Percentiles rank a stretch among this genome's conserved stretches.
phyloP scores from a whole-genome alignment of 306 rosid genomes.

The Cucurbita ficifolia region DNA sequence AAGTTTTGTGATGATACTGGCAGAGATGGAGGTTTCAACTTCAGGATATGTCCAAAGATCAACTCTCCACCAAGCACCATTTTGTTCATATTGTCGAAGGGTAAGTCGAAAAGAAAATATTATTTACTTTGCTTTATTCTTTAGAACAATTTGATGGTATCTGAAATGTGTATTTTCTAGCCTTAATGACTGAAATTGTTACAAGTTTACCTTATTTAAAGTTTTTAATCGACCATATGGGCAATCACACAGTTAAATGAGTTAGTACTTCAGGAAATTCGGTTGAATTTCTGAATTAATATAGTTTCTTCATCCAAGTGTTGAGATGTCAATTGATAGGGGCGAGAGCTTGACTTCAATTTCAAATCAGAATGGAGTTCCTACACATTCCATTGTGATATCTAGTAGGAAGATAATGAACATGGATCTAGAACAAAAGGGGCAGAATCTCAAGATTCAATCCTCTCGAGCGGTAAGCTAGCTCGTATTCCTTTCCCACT shows the following conservation, averaged over 20 bases:
- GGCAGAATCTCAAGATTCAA: slow-evolving; percentile 15
- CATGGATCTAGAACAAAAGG: too few relatives aligned
- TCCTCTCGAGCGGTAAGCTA: slow-evolving; percentile 9
- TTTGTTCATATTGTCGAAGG: slow-evolving; percentile 17
- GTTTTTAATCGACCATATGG: not conserved
- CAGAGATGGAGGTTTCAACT: slow-evolving; percentile 28
- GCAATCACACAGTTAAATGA: not conserved
- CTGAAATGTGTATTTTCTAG: not conserved
- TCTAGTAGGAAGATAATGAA: too few relatives aligned
- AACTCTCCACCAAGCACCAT: slow-evolving; percentile 10
- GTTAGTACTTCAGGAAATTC: not conserved
- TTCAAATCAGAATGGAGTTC: slow-evolving; percentile 13
- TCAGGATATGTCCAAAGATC: slow-evolving; percentile 10
- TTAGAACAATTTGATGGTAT: not conserved
- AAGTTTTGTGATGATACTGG: not conserved
- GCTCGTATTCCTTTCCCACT: not conserved
- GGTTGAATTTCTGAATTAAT: not conserved
- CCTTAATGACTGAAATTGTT: too few relatives aligned
- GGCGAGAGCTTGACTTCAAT: slow-evolving; percentile 15
- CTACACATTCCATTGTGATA: too few relatives aligned
- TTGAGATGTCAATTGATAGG: slow-evolving; percentile 10
- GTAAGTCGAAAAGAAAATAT: not conserved
- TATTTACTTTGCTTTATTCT: not conserved
- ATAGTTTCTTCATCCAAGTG: not conserved
- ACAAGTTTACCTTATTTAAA: not conserved